These are phyloP conservation scores for Stereocaulon alpinum DNA, from an alignment of 495 filamentous ascomycete genomes.

Conservation along the genomic window DNA sequence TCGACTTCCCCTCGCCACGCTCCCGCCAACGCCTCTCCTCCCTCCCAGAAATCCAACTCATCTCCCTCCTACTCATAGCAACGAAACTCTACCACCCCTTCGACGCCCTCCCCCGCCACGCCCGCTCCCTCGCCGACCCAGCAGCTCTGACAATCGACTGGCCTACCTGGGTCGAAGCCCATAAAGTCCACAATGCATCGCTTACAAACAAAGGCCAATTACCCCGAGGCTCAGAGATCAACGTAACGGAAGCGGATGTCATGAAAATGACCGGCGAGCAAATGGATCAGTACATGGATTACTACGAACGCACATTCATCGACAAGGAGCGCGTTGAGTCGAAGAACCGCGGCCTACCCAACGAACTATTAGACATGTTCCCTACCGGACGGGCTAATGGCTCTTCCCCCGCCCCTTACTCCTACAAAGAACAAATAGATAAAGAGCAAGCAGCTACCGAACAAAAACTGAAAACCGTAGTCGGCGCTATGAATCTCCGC, in stretches of 20 bases:
- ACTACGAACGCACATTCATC: conserved; percentile 71
- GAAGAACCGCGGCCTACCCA: conserved; percentile 20
- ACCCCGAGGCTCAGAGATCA: conserved; percentile 34
- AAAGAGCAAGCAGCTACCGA: conserved; percentile 21
- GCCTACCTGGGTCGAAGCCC: conserved; percentile 54
- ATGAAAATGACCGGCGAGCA: conserved; percentile 56
- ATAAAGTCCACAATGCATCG: conserved; percentile 32
- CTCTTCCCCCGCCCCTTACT: conserved; percentile 8
- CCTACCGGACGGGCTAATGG: conserved; percentile 28
- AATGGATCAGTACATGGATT: conserved; percentile 77
- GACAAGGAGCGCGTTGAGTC: conserved; percentile 28
- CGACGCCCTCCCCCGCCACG: conserved; percentile 38
- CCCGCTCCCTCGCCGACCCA: conserved; percentile 47
- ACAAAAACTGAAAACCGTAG: conserved; percentile 31
- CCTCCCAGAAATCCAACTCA: conserved; percentile 64
- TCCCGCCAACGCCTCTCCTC: conserved; percentile 28
- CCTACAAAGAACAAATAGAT: conserved; percentile 22
- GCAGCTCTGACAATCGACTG: conserved; percentile 57
- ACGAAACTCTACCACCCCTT: conserved; percentile 73
- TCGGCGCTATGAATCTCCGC: conserved; percentile 27
- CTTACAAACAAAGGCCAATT: conserved; percentile 24
- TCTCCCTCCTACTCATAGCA: conserved; percentile 62
- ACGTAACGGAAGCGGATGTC: conserved; percentile 55
- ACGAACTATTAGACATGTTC: conserved; percentile 43
- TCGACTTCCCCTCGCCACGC: conserved; percentile 40